phyloP scores from a whole-genome alignment of 257 asterid species.

The Scutellaria baicalensis region DNA sequence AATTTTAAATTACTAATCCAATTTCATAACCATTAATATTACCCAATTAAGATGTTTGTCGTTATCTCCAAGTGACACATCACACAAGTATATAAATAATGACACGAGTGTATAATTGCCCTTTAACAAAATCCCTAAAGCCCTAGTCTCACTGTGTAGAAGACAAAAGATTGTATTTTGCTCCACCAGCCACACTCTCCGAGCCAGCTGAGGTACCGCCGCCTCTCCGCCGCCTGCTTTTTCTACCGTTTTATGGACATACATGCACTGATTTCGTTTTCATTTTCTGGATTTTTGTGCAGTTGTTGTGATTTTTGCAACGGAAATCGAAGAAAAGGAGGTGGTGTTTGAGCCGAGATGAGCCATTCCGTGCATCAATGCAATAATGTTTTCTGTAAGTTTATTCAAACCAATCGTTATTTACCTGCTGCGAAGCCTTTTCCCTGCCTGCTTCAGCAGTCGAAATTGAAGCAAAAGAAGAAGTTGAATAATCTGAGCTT shows the following conservation, averaged over 20 bases:
- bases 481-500: constrained; percentile 7
- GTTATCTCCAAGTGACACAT: neutral
- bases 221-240: neutral
- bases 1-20: too few relatives aligned
- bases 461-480: constrained; percentile 7
- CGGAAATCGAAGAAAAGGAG: neutral
- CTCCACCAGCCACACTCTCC: neutral
- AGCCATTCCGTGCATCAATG: constrained; percentile 34
- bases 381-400: constrained; percentile 30
- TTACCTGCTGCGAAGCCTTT: constrained; percentile 26
- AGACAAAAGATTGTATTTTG: neutral
- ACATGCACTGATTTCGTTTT: neutral
- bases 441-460: constrained; percentile 22
- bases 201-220: constrained; percentile 5
- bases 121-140: neutral
- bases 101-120: neutral
- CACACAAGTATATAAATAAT: neutral
- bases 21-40: too few relatives aligned
- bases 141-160: constrained; percentile 6
- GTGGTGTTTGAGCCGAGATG: constrained; percentile 24
- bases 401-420: constrained; percentile 26
- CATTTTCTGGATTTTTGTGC: neutral
- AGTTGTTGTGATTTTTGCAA: neutral
- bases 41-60: neutral
- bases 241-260: neutral